Evolutionary conservation across 2,329 filamentous ascomycete genomes (phyloP).

Genomic region (Clarireedia hainanense): DNA sequence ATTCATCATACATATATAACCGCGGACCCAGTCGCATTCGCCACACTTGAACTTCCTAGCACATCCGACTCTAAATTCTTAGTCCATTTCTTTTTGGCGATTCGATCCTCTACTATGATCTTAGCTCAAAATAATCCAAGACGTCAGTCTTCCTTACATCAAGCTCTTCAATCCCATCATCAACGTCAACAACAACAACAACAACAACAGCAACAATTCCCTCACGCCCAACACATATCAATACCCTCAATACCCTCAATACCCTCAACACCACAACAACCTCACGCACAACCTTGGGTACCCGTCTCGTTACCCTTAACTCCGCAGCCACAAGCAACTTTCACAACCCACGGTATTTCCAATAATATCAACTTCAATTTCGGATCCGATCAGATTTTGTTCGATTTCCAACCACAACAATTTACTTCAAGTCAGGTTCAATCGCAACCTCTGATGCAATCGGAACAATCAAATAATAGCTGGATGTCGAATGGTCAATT

Average conservation of each 20-base stretch:
- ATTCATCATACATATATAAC: neutral
- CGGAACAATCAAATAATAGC: conserved; percentile 21
- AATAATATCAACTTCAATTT: conserved; percentile 14
- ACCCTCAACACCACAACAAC: neutral
- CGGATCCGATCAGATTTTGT: conserved; percentile 20
- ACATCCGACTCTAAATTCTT: neutral
- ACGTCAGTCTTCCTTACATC: conserved; percentile 3
- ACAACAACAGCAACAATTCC: neutral
- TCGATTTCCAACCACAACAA: conserved; percentile 19
- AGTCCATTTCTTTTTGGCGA: neutral
- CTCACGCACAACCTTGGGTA: neutral
- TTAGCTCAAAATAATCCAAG: neutral
- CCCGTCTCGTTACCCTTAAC: neutral
- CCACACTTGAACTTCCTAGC: neutral
- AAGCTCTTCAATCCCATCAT: neutral
- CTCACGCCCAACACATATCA: neutral
- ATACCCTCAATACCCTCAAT: neutral
- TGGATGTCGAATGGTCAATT: conserved; percentile 28
- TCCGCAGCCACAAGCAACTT: neutral
- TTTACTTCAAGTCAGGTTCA: conserved; percentile 10
- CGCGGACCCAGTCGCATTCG: neutral
- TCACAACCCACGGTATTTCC: conserved; percentile 13
- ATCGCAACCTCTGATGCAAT: conserved; percentile 26
- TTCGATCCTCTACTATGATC: neutral
- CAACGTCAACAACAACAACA: no score